Base-by-base conservation (phyloP, 1,284 basidiomycete genomes). In the Volvariella surrecta region DNA sequence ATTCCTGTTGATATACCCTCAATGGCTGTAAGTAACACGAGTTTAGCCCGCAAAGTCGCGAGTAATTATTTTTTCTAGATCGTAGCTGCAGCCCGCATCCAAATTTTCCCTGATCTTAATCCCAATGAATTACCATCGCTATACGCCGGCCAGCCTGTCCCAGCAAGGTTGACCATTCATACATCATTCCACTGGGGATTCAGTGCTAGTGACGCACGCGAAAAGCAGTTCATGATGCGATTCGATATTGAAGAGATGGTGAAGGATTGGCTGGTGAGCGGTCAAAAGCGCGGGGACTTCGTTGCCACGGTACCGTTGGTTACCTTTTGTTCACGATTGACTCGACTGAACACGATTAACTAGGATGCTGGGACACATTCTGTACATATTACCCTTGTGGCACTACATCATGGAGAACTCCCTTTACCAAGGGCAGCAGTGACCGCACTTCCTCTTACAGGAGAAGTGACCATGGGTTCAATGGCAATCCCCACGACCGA, bases 1-100 rank as follows among this genome's bases (percentile, higher is more conserved):
- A 86, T 91, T 37, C 88, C 88, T 10, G 82, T 92, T 2, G 89
- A 91, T 54, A 69, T 92, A 35, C 89, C 89, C 1, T 71, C 73
- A 44, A 82, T 89, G 70, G 78, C 81, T 55, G 88, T 87, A 46
- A 61, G 80, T 4, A 17, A 13, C 2, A n/a, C n/a, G n/a, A n/a
- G n/a, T n/a, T n/a, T n/a, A n/a, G n/a, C n/a, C n/a, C n/a, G n/a
- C n/a, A n/a, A n/a, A n/a, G n/a, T n/a, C n/a, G n/a, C n/a, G n/a
- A 28, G 24, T 13, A 32, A 37, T 20, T 15, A 17, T 49, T 9
- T 42, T 39, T 17, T 43, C 30, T 3, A 89, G 86, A 80, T 89
- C 43, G 66, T 84, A 28, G 82, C 82, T 21, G 73, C 82, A n/a
- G 78, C 76, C n/a, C 63, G 67, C 32, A 66, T 89, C 40, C 64